Evolutionary conservation across 2,329 filamentous ascomycete genomes (phyloP), one percentile per base, ranked within the genome.

Genomic region (Exophiala calicioides): DNA sequence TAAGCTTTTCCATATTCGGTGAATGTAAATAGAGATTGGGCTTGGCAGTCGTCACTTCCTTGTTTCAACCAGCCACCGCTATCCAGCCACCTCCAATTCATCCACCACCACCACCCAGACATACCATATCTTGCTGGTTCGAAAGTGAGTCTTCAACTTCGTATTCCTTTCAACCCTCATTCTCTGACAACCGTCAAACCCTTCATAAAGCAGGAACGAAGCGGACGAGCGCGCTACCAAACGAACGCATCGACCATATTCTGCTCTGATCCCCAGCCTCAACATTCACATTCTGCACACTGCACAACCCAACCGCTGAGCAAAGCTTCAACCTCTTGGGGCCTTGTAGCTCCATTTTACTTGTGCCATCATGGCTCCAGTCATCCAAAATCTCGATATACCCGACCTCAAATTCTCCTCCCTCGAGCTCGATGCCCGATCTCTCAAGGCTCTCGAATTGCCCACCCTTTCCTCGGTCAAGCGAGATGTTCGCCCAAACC

Each of bases 391-490:
- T 8, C 3, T 44, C 32, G 43, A 57, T 8, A 52, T 56, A 16
- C 47, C 45, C 19, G 56, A 57, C 47, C 55, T 58, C 36, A 47
- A 44, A 33, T 51, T 50, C 37, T 58, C 56, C 19, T 59, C 57
- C 9, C 57, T 59, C 36, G 55, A 58, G 52, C 55, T 58, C 44
- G 57, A 59, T 41, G 33, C 55, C 15, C 55, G 55, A 15, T 53
- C 50, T 4, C 38, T 45, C 18, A 43, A 41, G 12, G 10, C 41
- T 5, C 29, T 30, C 3, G 38, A 46, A 26, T 18, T 46, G 13
- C 37, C 36, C 3, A 27, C 30, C 12, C 29, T 18, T 8, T 34
- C 51, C n/a, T 36, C 55, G n/a, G 6, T 26, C 23, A 47, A 46
- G 31, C 41, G 51, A 39, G 19, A 41, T 29, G 13, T 32, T 21